Percentiles rank a stretch among this genome's conserved stretches.
These are phyloP conservation scores for Kernera saxatilis DNA, from an alignment of 345 rosid species.

Conservation along the genomic window DNA sequence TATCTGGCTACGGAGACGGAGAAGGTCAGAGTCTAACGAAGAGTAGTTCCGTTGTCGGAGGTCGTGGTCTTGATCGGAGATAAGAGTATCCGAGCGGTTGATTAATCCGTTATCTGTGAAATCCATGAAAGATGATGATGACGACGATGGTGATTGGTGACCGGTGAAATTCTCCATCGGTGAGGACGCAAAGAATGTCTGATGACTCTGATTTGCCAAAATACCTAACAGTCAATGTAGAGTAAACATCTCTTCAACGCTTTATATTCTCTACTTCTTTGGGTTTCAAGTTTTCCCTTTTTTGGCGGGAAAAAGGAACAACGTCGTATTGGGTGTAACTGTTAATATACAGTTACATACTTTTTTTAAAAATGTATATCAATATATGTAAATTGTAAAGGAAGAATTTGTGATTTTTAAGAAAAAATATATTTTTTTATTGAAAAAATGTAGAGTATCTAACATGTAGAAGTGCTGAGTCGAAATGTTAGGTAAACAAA, in stretches of 20 bases:
- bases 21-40: slow-evolving; percentile 33
- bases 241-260: slow-evolving; percentile 10
- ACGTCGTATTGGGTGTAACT: neutral
- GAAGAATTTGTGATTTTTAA: neutral
- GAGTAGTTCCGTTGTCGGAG: slow-evolving; percentile 30
- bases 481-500: neutral
- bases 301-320: neutral
- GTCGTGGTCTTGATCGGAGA: slow-evolving; percentile 25
- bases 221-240: slow-evolving; percentile 30
- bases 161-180: neutral
- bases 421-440: neutral
- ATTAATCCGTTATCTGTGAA: slow-evolving; percentile 9
- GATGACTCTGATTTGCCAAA: neutral
- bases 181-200: slow-evolving; percentile 23
- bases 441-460: neutral
- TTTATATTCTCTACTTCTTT: neutral
- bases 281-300: neutral
- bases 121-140: slow-evolving; percentile 39
- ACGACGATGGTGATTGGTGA: neutral
- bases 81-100: slow-evolving; percentile 20
- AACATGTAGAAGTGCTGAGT: neutral
- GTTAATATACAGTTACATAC: neutral
- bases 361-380: neutral
- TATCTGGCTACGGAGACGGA: slow-evolving; percentile 32
- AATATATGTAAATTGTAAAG: neutral